Evolutionary conservation across 345 rosid species (phyloP).

Genomic region (Eucalyptus regnans): DNA sequence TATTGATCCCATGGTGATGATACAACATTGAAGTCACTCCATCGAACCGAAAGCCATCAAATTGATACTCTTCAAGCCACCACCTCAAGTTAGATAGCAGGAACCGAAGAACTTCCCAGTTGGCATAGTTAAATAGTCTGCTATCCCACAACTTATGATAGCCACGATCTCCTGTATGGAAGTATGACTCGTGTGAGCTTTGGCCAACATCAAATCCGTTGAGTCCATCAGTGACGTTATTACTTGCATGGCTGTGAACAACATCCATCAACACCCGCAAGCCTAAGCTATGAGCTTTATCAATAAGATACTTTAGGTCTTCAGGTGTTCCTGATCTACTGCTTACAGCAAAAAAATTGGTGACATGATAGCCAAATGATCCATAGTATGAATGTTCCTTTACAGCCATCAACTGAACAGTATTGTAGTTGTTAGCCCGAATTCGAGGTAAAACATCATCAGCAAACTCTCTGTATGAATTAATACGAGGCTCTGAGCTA

Average conservation of each 20-base stretch:
- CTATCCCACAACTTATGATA: conserved; percentile 76
- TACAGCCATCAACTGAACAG: conserved; percentile 70
- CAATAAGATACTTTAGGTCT: conserved; percentile 73
- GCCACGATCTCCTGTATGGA: conserved; percentile 60
- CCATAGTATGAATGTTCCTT: conserved; percentile 84
- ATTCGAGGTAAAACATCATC: conserved; percentile 69
- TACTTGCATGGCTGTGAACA: conserved; percentile 76
- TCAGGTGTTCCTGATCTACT: conserved; percentile 77
- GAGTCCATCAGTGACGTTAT: conserved; percentile 65
- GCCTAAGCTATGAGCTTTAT: conserved; percentile 78
- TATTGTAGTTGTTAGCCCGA: conserved; percentile 57
- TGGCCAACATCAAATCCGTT: conserved; percentile 81
- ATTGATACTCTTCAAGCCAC: conserved; percentile 75
- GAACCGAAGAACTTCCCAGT: conserved; percentile 86
- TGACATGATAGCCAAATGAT: conserved; percentile 72
- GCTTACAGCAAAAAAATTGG: conserved; percentile 71
- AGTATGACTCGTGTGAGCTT: conserved; percentile 56
- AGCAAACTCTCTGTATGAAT: conserved; percentile 69
- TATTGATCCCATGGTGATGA: conserved; percentile 69
- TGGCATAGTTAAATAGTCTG: conserved; percentile 66
- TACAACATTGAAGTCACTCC: conserved; percentile 80
- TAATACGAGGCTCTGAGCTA: conserved; percentile 53
- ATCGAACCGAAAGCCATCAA: conserved; percentile 77
- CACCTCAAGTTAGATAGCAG: conserved; percentile 73
- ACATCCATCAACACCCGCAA: conserved; percentile 60